Base-by-base conservation (phyloP, 768 basidiomycete genomes). In the Melanogaster broomeanus region DNA sequence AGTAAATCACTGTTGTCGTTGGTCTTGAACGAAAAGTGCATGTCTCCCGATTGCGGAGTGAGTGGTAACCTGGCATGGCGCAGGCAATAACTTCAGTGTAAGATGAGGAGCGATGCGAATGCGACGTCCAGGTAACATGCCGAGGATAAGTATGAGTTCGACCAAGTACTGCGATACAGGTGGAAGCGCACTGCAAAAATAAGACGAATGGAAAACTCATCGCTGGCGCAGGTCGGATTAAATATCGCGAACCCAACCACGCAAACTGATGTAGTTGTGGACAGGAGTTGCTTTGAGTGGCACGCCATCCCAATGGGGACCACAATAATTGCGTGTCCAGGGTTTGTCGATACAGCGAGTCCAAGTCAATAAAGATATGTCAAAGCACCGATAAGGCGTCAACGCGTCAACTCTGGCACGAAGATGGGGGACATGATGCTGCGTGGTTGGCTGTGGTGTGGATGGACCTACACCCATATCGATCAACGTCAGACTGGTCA, bases 81-180 rank as follows among this genome's bases (percentile, higher is more conserved):
- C 24, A 18, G 53, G 28, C 5, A 52, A 34, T 28, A 45, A 19
- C 21, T 54, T 52, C 51, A 49, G n/a, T 22, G 40, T 42, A 21
- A 44, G 6, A 11, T 63, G 51, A 30, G 42, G 19, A 25, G 45
- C 31, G 16, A 56, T 9, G 3, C 52, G 46, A 16, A 49, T 34
- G 39, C 48, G 35, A 48, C 40, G n/a, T 6, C 35, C 28, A 27
- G 59, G 42, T 1, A 63, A 25, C 64, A 62, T 64, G 4, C 0
- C 21, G 28, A 39, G 15, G 6, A 48, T 19, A 19, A 28, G 42
- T n/a, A 27, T 3, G 27, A 15, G 21, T 8, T 19, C 21, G 18
- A 13, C 18, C 25, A 27, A 27, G 31, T 33, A 22, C 13, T 30
- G 16, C 18, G 37, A 37, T 6, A 27, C 47, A 18, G 10, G 31